Base-by-base conservation (phyloP, 257 asterid species). In the Solanum bukasovii region DNA sequence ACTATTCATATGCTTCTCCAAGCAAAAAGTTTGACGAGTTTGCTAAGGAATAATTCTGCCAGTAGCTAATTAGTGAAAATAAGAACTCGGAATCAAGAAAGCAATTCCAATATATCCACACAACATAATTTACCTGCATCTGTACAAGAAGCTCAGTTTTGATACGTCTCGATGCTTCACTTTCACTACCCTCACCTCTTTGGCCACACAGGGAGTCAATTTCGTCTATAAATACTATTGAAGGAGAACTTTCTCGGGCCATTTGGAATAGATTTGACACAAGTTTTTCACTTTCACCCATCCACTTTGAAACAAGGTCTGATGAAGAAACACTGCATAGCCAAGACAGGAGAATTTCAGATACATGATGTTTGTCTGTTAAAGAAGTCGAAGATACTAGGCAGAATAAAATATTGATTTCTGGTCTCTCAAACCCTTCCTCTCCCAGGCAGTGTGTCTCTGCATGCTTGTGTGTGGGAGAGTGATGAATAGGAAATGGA, bases 261-360 rank as follows among this genome's bases (percentile, higher is more conserved):
- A 95, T 95, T 90, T 95, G 98, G 91, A 95, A 95, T 82, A 95
- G 95, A 88, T 93, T 95, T 46, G 98, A 94, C 46, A 95, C 98
- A 23, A 95, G 96, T 91, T 95, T 95, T 87, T 95, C 98, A 92
- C 98, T 95, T 88, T 95, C 98, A 87, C 98, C 98, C 98, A 95
- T 95, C 98, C 98, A 95, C 84, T 95, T 95, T 25, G 98, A 95
- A 75, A 95, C 98, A 91, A 95, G 92, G 89, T 95, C 98, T 65
- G 98, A 95, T 25, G 98, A 95, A 86, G 98, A 95, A 90, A 95
- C 90, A 88, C 98, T 95, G 94, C 70, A 44, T 23, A 18, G 3
- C 68, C 42, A 13, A 81, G 34, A 81, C 37, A 81, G 85, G 85
- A 46, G 16, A 46, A 46, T 81, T 49, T 81, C 85, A 81, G 11